phyloP scores from a whole-genome alignment of 345 rosid species.

The sweet orange (Citrus sinensis) region DVS_A1.0 CM039167.1:3662001-3662500 shows the following conservation, averaged over 20 bases:
- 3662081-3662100: constrained; percentile 35
- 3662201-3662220: constrained; percentile 28
- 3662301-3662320: constrained; percentile 20
- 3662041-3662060: constrained; percentile 35
- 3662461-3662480: constrained; percentile 66
- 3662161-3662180: constrained; percentile 33
- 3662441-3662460: constrained; percentile 58
- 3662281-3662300: constrained; percentile 19
- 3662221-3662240: constrained; percentile 25
- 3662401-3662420: constrained; percentile 37
- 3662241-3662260: constrained; percentile 25
- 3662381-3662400: constrained; percentile 12
- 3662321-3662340: constrained; percentile 23
- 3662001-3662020: constrained; percentile 40
- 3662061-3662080: constrained; percentile 31
- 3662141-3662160: constrained; percentile 31
- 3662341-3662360: constrained; percentile 14
- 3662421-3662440: constrained; percentile 42
- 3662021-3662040: constrained; percentile 33
- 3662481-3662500: constrained; percentile 70
- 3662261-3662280: constrained; percentile 27
- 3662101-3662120: constrained; percentile 32
- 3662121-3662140: constrained; percentile 32
- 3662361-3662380: constrained; percentile 9
- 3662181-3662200: constrained; percentile 40